Percentiles rank a stretch among this genome's conserved stretches.
Conservation (phyloP, 2,329 filamentous ascomycete species). For the Cytospora leucostoma region DNA sequence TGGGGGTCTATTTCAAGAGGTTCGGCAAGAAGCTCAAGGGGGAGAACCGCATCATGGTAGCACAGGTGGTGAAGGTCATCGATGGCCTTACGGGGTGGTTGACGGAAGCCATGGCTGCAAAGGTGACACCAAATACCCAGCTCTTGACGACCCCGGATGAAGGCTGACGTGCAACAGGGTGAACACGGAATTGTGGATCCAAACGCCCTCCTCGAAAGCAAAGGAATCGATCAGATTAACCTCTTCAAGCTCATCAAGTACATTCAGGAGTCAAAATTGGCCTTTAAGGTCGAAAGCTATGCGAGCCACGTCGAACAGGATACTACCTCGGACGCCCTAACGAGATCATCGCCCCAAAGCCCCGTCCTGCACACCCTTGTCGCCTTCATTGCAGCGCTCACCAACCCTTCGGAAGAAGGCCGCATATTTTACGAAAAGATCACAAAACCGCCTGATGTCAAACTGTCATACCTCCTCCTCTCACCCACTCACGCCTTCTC, state of each 20-base stretch:
- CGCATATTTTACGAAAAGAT: constrained; percentile 64
- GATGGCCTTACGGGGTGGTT: constrained; percentile 76
- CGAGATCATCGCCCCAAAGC: constrained; percentile 59
- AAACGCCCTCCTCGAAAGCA: constrained; percentile 73
- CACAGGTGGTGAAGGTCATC: constrained; percentile 80
- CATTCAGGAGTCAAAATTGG: constrained; percentile 87
- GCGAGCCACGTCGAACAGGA: constrained; percentile 61
- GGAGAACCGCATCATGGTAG: constrained; percentile 87
- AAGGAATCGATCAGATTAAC: constrained; percentile 94
- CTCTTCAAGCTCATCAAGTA: constrained; percentile 86
- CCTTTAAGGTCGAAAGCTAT: constrained; percentile 93
- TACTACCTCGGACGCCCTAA: constrained; percentile 37
- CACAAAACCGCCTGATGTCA: constrained; percentile 46
- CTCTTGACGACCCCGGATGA: constrained; percentile 32
- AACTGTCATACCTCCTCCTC: constrained; percentile 81
- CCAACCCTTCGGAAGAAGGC: constrained; percentile 77
- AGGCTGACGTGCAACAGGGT: constrained; percentile 34
- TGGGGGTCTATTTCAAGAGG: constrained; percentile 79
- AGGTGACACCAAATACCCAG: constrained; percentile 41
- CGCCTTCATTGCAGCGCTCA: constrained; percentile 75
- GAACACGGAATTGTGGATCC: constrained; percentile 70
- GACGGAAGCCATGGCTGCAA: constrained; percentile 50
- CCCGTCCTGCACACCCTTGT: constrained; percentile 58
- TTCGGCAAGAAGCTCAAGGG: constrained; percentile 90
- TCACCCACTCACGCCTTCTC: constrained; percentile 91